Percentiles rank a stretch among this genome's conserved stretches.
Conservation (phyloP, 352 stramenopile species). For the Globisporangium takayamanum region DNA sequence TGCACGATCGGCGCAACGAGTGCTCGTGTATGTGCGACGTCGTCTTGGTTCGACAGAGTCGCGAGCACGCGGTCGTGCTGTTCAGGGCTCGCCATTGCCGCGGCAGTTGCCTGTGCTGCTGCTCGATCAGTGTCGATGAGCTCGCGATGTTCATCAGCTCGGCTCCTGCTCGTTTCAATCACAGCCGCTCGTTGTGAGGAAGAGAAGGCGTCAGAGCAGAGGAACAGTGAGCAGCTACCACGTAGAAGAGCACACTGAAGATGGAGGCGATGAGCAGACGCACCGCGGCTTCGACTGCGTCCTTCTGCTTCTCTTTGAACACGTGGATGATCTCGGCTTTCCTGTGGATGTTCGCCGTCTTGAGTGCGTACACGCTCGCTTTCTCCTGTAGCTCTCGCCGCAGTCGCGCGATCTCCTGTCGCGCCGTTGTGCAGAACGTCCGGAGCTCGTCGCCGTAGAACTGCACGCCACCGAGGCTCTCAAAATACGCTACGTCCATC, state of each 20-base stretch:
- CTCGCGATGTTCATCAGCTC: background rate
- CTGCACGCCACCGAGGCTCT: constrained; percentile 57
- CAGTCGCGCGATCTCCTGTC: constrained; percentile 26
- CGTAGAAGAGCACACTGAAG: background rate
- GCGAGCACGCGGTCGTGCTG: background rate
- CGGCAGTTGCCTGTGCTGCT: background rate
- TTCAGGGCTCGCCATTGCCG: background rate
- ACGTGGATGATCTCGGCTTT: constrained; percentile 66
- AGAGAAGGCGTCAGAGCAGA: background rate
- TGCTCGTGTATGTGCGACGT: constrained; percentile 13
- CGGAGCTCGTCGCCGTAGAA: constrained; percentile 38
- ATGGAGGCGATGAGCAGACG: background rate
- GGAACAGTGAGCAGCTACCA: background rate
- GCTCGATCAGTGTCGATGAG: background rate
- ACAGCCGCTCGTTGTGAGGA: constrained; percentile 4
- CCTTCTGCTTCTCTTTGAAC: constrained; percentile 64
- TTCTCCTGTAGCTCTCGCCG: constrained; percentile 48
- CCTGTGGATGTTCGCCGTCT: constrained; percentile 44
- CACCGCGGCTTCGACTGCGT: constrained; percentile 30
- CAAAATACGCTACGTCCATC: constrained; percentile 76
- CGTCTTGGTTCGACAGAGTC: constrained; percentile 18
- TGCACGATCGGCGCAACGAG: constrained; percentile 32
- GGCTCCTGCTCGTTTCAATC: constrained; percentile 8
- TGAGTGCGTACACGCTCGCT: constrained; percentile 39
- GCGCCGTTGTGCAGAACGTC: constrained; percentile 38